phyloP scores from a whole-genome alignment of 345 rosid species.

The Ceriops tagal region DNA sequence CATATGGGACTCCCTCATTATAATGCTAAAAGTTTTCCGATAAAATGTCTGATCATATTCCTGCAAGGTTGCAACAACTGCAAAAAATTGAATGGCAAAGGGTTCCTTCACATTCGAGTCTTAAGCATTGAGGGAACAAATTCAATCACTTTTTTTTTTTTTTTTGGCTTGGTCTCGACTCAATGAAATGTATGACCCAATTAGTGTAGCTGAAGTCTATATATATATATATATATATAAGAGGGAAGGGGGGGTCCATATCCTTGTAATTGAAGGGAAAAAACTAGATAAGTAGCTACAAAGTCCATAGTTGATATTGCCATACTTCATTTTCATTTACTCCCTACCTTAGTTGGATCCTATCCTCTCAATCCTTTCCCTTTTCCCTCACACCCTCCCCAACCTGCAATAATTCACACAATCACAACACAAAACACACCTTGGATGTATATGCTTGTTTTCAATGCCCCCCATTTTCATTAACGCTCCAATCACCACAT shows the following conservation, averaged over 20 bases:
- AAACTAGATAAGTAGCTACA: neutral
- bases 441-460: conserved; percentile 2
- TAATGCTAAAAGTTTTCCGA: neutral
- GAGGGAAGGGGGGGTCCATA: conserved; percentile 1
- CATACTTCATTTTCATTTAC: conserved; percentile 16
- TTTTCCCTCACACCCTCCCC: neutral
- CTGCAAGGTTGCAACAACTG: conserved; percentile 9
- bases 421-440: neutral
- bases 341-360: conserved; percentile 37
- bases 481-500: conserved; percentile 27
- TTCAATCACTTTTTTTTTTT: conserved; percentile 3
- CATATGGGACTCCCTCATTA: neutral
- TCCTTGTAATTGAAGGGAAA: conserved; percentile 1
- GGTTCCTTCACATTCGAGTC: conserved; percentile 1
- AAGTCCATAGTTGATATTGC: neutral
- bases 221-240: neutral
- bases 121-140: conserved; percentile 8
- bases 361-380: conserved; percentile 24
- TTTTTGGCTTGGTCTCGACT: neutral
- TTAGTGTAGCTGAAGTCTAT: neutral
- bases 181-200: neutral
- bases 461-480: neutral
- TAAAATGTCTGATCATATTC: neutral
- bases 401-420: conserved; percentile 22
- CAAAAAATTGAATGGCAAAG: neutral